Conservation (phyloP, 192 early-diverging fungal species). For the Phycomyces nitens region DNA sequence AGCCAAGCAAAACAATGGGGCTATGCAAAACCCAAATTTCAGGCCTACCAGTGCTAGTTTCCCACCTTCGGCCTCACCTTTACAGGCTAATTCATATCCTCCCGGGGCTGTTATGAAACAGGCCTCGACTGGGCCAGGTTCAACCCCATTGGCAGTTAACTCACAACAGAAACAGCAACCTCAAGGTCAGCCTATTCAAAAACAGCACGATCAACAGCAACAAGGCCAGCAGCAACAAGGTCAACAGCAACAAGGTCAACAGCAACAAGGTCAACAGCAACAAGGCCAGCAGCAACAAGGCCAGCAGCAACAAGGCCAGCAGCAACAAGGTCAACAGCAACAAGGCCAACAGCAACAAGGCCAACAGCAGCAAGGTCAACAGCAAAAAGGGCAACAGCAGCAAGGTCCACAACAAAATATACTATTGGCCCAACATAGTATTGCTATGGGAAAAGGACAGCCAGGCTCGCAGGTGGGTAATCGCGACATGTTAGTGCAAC, state of each 20-base stretch:
- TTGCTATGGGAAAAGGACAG: not conserved
- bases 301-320: slow-evolving; percentile 2
- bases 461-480: not conserved
- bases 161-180: not conserved
- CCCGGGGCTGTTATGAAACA: not conserved
- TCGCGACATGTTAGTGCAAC: slow-evolving; percentile 10
- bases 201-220: slow-evolving; percentile 12
- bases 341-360: slow-evolving; percentile 14
- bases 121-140: not conserved
- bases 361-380: slow-evolving; percentile 17
- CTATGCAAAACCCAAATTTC: not conserved
- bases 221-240: not conserved
- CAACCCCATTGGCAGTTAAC: not conserved
- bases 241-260: slow-evolving; percentile 9
- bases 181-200: not conserved
- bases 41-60: not conserved
- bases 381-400: slow-evolving; percentile 13
- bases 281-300: slow-evolving; percentile 12
- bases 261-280: slow-evolving; percentile 20
- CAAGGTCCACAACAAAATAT: not conserved
- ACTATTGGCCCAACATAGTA: slow-evolving; percentile 7
- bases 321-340: slow-evolving; percentile 6
- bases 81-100: not conserved
- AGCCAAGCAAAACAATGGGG: not conserved
- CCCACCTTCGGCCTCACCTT: not conserved